These are phyloP conservation scores for Phanerodontia chrysosporium DNA, from an alignment of 768 basidiomycete species.

Conservation along the genomic window DNA sequence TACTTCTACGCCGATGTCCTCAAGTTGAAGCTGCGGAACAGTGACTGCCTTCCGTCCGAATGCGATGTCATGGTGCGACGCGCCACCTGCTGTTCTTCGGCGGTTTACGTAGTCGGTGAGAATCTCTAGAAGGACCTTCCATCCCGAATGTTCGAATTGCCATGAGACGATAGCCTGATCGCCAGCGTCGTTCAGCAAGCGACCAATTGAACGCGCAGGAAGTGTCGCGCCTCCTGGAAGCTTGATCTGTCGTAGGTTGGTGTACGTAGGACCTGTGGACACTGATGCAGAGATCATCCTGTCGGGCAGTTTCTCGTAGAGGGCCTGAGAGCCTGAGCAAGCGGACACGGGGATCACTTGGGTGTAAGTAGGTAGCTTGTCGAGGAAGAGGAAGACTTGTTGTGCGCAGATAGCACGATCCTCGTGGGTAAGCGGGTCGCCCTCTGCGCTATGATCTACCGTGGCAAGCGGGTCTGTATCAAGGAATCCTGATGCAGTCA, in stretches of 20 bases:
- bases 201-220: slow-evolving; percentile 61
- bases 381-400: slow-evolving; percentile 75
- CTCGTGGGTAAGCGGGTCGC: slow-evolving; percentile 31
- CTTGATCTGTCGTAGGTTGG: slow-evolving; percentile 60
- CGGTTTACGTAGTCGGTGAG: slow-evolving; percentile 72
- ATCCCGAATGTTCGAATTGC: slow-evolving; percentile 80
- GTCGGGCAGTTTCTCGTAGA: slow-evolving; percentile 67
- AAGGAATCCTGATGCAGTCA: slow-evolving; percentile 74
- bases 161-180: slow-evolving; percentile 73
- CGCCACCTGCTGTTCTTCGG: slow-evolving; percentile 37
- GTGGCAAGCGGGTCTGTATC: slow-evolving; percentile 67
- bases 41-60: slow-evolving; percentile 42
- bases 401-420: slow-evolving; percentile 58
- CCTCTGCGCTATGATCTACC: slow-evolving; percentile 41
- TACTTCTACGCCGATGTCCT: slow-evolving; percentile 72
- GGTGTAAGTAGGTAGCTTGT: slow-evolving; percentile 67
- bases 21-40: slow-evolving; percentile 32
- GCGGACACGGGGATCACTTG: slow-evolving; percentile 62
- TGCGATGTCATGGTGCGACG: slow-evolving; percentile 48
- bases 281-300: slow-evolving; percentile 49
- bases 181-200: slow-evolving; percentile 67
- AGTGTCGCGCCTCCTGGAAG: slow-evolving; percentile 76
- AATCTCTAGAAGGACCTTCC: slow-evolving; percentile 82
- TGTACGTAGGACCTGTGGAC: slow-evolving; percentile 51
- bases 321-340: slow-evolving; percentile 62